Evolutionary conservation across 345 rosid genomes (phyloP).

Genomic region (Eucalyptus curtisii): DNA sequence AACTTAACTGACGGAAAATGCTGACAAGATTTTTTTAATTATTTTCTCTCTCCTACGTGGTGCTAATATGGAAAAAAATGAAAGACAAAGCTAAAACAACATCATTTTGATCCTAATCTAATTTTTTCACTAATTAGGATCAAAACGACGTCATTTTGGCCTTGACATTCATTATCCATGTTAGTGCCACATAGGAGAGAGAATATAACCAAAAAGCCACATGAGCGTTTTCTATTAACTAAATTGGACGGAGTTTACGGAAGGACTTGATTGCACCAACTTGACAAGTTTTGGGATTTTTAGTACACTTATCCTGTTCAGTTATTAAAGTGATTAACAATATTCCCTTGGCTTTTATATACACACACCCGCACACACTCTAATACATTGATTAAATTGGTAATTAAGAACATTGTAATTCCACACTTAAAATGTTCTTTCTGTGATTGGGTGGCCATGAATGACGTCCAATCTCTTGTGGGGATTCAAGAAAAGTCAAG

Average conservation of each 20-base stretch:
- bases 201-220: background rate
- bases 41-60: background rate
- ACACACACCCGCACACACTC: background rate
- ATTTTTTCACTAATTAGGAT: too few relatives aligned
- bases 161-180: background rate
- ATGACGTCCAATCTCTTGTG: background rate
- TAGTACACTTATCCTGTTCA: too few relatives aligned
- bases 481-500: background rate
- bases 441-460: background rate
- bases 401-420: background rate
- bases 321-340: background rate
- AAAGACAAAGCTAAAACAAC: background rate
- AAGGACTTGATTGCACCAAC: too few relatives aligned
- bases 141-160: background rate
- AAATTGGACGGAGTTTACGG: fast-evolving
- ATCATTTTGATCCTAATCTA: too few relatives aligned
- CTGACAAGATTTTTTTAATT: background rate
- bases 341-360: background rate
- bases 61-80: background rate
- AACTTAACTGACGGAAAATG: fast-evolving
- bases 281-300: too few relatives aligned
- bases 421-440: background rate
- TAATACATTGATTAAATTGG: background rate
- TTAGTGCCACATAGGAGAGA: background rate
- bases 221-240: background rate